Base-by-base conservation (phyloP, 1,139 yeast species). In the Diutina sp. region DNA sequence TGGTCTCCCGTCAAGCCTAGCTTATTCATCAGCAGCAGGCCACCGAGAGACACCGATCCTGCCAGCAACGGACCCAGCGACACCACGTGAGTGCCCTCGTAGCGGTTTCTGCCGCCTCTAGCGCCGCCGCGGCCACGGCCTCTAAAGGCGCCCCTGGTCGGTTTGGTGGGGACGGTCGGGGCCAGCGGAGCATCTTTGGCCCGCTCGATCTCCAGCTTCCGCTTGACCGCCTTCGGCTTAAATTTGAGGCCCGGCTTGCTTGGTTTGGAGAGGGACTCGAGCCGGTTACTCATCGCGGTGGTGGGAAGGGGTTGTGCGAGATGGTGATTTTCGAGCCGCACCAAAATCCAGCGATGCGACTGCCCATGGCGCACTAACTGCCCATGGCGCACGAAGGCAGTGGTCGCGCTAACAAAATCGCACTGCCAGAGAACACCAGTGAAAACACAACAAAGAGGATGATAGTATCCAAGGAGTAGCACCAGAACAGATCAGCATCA, bases 121-220 rank as follows among this genome's bases (percentile, higher is more conserved):
- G 67, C 47, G 51, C 66, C 57, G 32, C 71, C 63, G 54, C 72
- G 59, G 55, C 67, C 67, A 30, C 67, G 65, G 6, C 53, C 53
- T 8, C 53, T 2, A 30, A 48, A 48, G 41, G 29, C 44, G 6
- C 53, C 53, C 6, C 53, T 45, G 8, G 18, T 8, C 6, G 53
- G 53, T 14, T 47, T 47, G 45, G 65, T 38, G 60, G 66, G 59
- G 9, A 64, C 57, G 18, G 52, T 56, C 41, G 62, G 58, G 55
- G 79, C 71, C 8, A 62, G 67, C 1, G 90, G 89, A 0, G 90
- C 90, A 47, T 83, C 82, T 52, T 85, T 83, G 35, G 83, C 95
- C 66, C 97, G 74, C 64, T 89, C 97, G 64, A 87, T 93, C 62
- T 88, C 85, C 25, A 90, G 73, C 66, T 89, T 82, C 69, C 97